These are phyloP conservation scores for Salicornia ramosissima DNA, from an alignment of 148 eudicot genomes.

Conservation along the genomic window DNA sequence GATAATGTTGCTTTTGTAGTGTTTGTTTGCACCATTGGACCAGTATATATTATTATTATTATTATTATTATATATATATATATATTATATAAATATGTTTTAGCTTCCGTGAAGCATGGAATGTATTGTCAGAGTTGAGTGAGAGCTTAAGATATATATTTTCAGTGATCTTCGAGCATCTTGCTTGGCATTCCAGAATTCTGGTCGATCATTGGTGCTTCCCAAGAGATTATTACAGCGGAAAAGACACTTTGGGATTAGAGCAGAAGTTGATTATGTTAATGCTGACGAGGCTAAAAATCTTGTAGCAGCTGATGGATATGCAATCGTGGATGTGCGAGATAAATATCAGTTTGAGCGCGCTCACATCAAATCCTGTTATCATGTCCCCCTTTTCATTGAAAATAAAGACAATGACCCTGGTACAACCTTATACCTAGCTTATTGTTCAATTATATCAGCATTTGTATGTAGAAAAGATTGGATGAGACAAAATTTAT, in stretches of 20 bases:
- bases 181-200: slow-evolving; percentile 46
- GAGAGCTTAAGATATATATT: slow-evolving; percentile 31
- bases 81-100: neutral
- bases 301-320: slow-evolving; percentile 66
- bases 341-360: slow-evolving; percentile 66
- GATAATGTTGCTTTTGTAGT: neutral
- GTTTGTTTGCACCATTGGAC: neutral
- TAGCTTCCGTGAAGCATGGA: neutral
- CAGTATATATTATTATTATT: no score
- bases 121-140: slow-evolving; percentile 11
- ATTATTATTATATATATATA: no score
- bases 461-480: neutral
- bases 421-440: slow-evolving; percentile 33
- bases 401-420: slow-evolving; percentile 79
- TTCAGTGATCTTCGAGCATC: slow-evolving; percentile 65
- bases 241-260: slow-evolving; percentile 36
- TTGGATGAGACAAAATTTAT: neutral
- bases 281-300: slow-evolving; percentile 75
- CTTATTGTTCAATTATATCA: no score
- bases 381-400: slow-evolving; percentile 80
- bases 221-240: slow-evolving; percentile 30
- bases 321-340: slow-evolving; percentile 70
- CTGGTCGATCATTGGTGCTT: slow-evolving; percentile 23
- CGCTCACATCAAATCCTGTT: slow-evolving; percentile 77
- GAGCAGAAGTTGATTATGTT: slow-evolving; percentile 64